A percentile compares a stretch with the other conserved stretches of the same genome.
phyloP scores from a whole-genome alignment of 805 yeast species.

The Monosporozyma aerobia region DNA sequence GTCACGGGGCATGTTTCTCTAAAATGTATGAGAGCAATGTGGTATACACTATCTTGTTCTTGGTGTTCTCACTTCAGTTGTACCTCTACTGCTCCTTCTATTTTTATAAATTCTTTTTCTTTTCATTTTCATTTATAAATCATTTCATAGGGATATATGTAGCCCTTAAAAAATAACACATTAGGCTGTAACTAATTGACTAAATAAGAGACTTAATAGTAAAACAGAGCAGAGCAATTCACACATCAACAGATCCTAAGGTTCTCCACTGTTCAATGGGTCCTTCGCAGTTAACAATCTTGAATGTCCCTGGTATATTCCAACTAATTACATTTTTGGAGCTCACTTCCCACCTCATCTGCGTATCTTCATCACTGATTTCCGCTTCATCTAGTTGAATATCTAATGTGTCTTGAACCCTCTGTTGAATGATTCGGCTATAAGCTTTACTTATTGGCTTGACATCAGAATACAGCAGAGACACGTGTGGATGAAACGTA shows the following conservation, averaged over 20 bases:
- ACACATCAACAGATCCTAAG: slow-evolving; percentile 40
- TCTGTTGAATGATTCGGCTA: slow-evolving; percentile 50
- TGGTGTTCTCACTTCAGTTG: too few relatives aligned
- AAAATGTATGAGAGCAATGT: too few relatives aligned
- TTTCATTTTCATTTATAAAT: too few relatives aligned
- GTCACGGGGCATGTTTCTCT: too few relatives aligned
- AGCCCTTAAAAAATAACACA: background rate
- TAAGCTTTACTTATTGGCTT: slow-evolving; percentile 62
- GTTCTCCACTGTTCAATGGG: slow-evolving; percentile 61
- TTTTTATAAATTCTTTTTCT: too few relatives aligned
- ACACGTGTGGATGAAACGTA: slow-evolving; percentile 59
- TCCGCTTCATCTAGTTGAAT: slow-evolving; percentile 22
- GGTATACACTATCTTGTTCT: too few relatives aligned
- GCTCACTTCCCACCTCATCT: slow-evolving; percentile 18
- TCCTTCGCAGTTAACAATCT: slow-evolving; percentile 63
- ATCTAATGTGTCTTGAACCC: slow-evolving; percentile 58
- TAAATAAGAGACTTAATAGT: too few relatives aligned
- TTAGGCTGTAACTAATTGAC: too few relatives aligned
- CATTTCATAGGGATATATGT: too few relatives aligned
- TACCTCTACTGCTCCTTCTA: too few relatives aligned
- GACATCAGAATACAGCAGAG: slow-evolving; percentile 56
- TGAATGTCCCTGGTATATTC: slow-evolving; percentile 56
- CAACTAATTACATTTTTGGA: slow-evolving; percentile 33
- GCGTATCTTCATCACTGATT: slow-evolving; percentile 10
- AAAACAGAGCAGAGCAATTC: too few relatives aligned